Base-by-base conservation (phyloP, 2,329 filamentous ascomycete genomes). In the Bimuria novae-zelandiae region DNA sequence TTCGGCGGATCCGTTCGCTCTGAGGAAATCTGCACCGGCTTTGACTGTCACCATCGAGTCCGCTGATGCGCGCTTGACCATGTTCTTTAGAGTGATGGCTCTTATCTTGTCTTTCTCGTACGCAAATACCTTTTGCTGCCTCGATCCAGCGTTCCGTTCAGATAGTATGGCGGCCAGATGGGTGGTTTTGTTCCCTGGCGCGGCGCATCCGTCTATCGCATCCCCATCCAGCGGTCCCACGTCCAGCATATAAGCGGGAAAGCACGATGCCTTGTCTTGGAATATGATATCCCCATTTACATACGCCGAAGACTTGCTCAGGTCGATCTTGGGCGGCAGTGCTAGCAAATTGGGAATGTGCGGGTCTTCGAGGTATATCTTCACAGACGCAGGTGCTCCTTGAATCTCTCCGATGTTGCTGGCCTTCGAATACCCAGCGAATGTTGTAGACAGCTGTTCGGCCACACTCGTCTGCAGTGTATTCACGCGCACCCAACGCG, bases 141-240 rank as follows among this genome's bases (percentile, higher is more conserved):
- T 43, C 8, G 52, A 53, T 7, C 50, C n/a, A 54, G 51, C 48
- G 63, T 62, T 69, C 75, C 76, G 43, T 73, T 76, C 47, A 71
- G 78, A 43, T 2, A 94, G 67, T 4, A 97, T 84, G 1, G 91
- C 89, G 0, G 92, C 92, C 41, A 96, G 76, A 72, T 97, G 94
- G 7, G 93, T 97, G 1, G 94, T 97, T 76, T 99, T 99, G 74
- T 99, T 99, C 5, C 94, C 94, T 1, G 94, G 94, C 0, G 94
- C 94, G 0, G 94, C 90, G 70, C 93, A 97, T 0, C 90, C 90
- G 73, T 99, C 94, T n/a, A 97, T 84, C 7, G 95, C 79, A 65
- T 94, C 86, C 21, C 90, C 90, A 59, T 88, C 84, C 52, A 83
- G 79, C 7, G 84, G 77, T 0, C 76, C 77, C 0, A 89, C 85